Evolutionary conservation across 2,329 filamentous ascomycete species (phyloP).

Genomic region (Sporothrix pallida): DNA sequence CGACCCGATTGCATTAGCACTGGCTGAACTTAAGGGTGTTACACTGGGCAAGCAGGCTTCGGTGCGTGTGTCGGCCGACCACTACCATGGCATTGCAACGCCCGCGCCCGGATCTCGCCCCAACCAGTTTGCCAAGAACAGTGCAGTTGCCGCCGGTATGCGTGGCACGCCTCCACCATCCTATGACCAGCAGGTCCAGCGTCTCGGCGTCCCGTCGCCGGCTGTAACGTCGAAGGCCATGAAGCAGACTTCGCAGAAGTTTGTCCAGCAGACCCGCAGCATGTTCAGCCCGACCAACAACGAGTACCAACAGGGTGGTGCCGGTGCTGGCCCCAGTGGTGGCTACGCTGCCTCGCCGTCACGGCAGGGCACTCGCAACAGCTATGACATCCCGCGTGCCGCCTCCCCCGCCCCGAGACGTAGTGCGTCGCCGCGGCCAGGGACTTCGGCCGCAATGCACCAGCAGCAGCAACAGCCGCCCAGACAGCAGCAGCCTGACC

Average conservation of each 20-base stretch:
- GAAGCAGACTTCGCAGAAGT: slow-evolving; percentile 92
- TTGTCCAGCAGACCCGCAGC: slow-evolving; percentile 78
- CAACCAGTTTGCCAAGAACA: slow-evolving; percentile 45
- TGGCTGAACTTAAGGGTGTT: slow-evolving; percentile 90
- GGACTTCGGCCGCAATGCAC: slow-evolving; percentile 48
- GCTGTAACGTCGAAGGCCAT: slow-evolving; percentile 93
- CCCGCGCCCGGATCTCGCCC: slow-evolving; percentile 65
- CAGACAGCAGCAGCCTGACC: slow-evolving; percentile 45
- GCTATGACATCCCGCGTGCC: slow-evolving; percentile 63
- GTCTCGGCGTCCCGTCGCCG: slow-evolving; percentile 85
- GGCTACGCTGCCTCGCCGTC: slow-evolving; percentile 49
- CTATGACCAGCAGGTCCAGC: slow-evolving; percentile 78
- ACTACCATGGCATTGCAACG: slow-evolving; percentile 90
- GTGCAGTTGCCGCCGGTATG: slow-evolving; percentile 60
- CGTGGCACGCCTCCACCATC: slow-evolving; percentile 84
- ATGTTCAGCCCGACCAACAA: slow-evolving; percentile 63
- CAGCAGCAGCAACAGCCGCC: slow-evolving; percentile 32
- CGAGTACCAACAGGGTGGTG: slow-evolving; percentile 34
- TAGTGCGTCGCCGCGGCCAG: slow-evolving; percentile 66
- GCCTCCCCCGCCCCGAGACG: slow-evolving; percentile 73
- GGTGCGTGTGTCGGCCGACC: slow-evolving; percentile 88
- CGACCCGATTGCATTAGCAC: slow-evolving; percentile 89
- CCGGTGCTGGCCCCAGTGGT: slow-evolving; percentile 36
- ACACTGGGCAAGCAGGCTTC: slow-evolving; percentile 76
- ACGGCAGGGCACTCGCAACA: slow-evolving; percentile 62